phyloP scores from a whole-genome alignment of 2,329 filamentous ascomycete genomes.

The Fusarium sp. region DNA sequence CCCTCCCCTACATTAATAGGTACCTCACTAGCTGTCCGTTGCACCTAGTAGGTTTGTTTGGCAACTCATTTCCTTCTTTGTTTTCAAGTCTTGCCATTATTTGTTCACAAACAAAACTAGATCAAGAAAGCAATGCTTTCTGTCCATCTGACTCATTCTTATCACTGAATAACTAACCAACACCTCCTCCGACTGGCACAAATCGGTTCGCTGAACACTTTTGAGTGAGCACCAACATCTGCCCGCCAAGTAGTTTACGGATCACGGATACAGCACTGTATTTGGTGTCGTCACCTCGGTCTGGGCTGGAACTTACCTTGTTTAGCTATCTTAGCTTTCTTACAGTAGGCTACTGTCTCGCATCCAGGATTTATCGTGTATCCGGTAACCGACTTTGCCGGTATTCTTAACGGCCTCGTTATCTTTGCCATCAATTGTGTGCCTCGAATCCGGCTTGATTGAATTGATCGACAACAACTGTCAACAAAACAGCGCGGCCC shows the following conservation, averaged over 20 bases:
- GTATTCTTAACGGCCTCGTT: slow-evolving; percentile 17
- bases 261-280: slow-evolving; percentile 3
- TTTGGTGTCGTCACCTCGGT: slow-evolving; percentile 19
- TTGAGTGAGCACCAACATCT: neutral
- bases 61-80: neutral
- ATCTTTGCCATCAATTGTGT: neutral
- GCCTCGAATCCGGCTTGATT: neutral
- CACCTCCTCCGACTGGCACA: neutral
- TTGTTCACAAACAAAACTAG: neutral
- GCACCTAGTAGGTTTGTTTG: neutral
- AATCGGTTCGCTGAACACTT: neutral
- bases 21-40: neutral
- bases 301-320: slow-evolving; percentile 19
- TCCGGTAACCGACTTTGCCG: neutral
- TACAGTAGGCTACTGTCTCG: slow-evolving; percentile 1
- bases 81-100: neutral
- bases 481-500: slow-evolving; percentile 13
- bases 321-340: slow-evolving; percentile 27
- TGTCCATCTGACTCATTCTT: neutral
- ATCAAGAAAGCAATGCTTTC: neutral
- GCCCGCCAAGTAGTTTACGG: slow-evolving; percentile 12
- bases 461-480: slow-evolving; percentile 13
- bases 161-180: neutral
- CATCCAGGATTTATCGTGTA: slow-evolving; percentile 7
- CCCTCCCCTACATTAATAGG: neutral